Conservation (phyloP, 2,329 filamentous ascomycete genomes). For the Venturia nashicola region DNA sequence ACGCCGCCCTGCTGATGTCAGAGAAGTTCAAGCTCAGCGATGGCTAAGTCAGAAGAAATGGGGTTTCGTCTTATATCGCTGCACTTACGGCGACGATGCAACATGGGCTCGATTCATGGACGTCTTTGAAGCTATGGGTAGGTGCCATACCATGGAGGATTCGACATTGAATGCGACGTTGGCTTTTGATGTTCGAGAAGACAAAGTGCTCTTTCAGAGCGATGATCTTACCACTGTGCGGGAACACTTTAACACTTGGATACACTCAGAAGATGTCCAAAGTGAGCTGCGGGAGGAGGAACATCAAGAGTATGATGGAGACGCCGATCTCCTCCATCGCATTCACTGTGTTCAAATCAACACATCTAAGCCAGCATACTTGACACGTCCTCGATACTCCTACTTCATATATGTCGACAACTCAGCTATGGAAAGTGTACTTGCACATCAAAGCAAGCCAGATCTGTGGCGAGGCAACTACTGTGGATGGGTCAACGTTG, state of each 20-base stretch:
- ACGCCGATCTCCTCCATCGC: neutral
- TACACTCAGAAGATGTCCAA: neutral
- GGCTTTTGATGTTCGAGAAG: constrained; percentile 1
- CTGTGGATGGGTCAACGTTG: constrained; percentile 1
- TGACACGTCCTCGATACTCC: neutral
- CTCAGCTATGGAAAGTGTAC: neutral
- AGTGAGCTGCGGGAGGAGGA: neutral
- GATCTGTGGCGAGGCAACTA: neutral
- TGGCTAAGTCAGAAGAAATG: neutral
- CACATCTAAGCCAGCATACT: neutral
- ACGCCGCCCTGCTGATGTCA: neutral
- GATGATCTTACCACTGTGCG: neutral
- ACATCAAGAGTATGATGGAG: neutral
- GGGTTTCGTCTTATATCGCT: neutral
- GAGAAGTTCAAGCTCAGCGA: neutral
- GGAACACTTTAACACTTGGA: neutral
- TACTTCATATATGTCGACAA: neutral
- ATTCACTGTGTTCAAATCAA: neutral
- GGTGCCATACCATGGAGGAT: neutral
- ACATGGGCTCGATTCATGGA: neutral
- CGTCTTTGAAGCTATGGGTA: neutral
- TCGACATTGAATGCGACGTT: neutral
- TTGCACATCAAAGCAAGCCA: neutral
- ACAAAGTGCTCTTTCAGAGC: neutral
- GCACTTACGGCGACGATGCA: neutral